phyloP scores from a whole-genome alignment of 192 early-diverging fungal genomes.

The Gaertneriomyces sp. region DNA sequence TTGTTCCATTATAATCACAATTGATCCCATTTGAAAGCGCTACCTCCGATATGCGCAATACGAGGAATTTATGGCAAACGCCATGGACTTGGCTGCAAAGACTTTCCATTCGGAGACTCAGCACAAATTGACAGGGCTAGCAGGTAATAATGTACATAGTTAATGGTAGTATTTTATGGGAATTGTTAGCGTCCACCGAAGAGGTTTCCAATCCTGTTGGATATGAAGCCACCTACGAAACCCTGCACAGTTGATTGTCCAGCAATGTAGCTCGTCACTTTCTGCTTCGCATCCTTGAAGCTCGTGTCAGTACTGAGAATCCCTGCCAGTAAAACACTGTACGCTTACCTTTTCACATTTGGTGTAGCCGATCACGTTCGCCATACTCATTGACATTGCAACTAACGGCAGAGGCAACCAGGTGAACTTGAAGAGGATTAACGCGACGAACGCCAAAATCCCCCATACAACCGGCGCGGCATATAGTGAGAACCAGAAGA shows the following conservation, averaged over 20 bases:
- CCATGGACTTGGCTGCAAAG: too few species aligned
- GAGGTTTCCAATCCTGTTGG: slow-evolving; percentile 36
- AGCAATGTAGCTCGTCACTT: slow-evolving; percentile 33
- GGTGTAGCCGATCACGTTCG: slow-evolving; percentile 93
- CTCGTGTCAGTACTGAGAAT: neutral
- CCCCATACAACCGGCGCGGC: slow-evolving; percentile 79
- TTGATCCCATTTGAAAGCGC: too few species aligned
- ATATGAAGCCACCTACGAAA: slow-evolving; percentile 36
- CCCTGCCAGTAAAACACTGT: neutral
- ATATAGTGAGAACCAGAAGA: slow-evolving; percentile 94
- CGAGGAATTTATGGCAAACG: too few species aligned
- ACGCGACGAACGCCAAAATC: slow-evolving; percentile 70
- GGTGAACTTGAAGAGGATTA: slow-evolving; percentile 68
- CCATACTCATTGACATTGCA: slow-evolving; percentile 77
- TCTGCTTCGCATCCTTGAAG: slow-evolving; percentile 41
- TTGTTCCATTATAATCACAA: too few species aligned
- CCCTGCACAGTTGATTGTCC: slow-evolving; percentile 28
- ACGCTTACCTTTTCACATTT: slow-evolving; percentile 83
- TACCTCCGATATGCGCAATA: too few species aligned
- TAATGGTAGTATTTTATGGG: too few species aligned
- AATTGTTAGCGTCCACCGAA: slow-evolving; percentile 28
- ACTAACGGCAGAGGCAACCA: slow-evolving; percentile 88
- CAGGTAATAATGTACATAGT: too few species aligned
- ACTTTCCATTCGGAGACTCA: too few species aligned
- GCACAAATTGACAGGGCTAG: too few species aligned